Base-by-base conservation (phyloP, 1,139 yeast species). In the Geotrichum cucujoidarum region DNA sequence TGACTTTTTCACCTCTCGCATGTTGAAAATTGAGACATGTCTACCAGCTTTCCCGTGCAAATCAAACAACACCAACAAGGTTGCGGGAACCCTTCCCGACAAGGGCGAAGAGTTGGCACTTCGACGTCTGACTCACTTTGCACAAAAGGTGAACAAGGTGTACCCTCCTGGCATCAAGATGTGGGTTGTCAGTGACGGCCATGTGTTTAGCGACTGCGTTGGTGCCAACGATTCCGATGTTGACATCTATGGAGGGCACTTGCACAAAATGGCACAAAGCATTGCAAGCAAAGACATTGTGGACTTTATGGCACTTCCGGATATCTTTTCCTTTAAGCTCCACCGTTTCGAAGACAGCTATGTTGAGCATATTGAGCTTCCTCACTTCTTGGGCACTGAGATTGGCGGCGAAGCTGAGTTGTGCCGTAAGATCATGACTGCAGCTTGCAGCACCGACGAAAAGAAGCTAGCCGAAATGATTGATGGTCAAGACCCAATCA, bases 31-130 rank as follows among this genome's bases (percentile, higher is more conserved):
- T 25, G 48, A 49, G 33, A 40, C 52, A 1, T 49, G 52, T 27
- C 38, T 49, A n/a, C 52, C 52, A 27, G 52, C 52, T 1, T 49
- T 49, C 32, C 52, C 52, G 4, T 49, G 52, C 48, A 49, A 49
- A 29, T 49, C 52, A 3, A 43, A 42, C 27, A 49, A 49, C 22
- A 45, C 52, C 17, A 17, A 27, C 18, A 49, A 49, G 31, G 49
- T 46, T 10, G 50, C 52, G 21, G 52, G 52, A 1, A 20, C 25
- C 18, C 10, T 32, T 16, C 52, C 52, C 3, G 52, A 49, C 27
- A 49, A 49, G 33, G 52, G 52, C 5, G 52, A 49, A 33, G 52
- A 49, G 35, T 46, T 49, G 5, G 49, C 52, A 10, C 31, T 49
- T 14, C 43, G 52, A 11, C 42, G 41, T 11, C 25, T 49, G 13